phyloP scores from a whole-genome alignment of 192 early-diverging fungal species.

The Mortierella alpina region DNA sequence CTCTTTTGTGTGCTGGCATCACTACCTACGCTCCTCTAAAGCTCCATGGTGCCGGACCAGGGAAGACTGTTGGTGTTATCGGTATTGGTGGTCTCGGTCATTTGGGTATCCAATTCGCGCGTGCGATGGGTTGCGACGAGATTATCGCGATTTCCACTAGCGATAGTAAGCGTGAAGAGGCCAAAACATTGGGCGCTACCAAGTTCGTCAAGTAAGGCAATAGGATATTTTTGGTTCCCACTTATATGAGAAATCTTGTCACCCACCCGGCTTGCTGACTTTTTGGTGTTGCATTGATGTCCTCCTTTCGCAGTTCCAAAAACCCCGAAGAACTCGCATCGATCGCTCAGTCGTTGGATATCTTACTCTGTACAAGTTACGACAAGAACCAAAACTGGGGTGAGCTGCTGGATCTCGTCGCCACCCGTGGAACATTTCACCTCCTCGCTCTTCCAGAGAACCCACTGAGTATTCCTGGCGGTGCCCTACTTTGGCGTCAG shows the following conservation, averaged over 20 bases:
- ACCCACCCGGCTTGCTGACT: no score
- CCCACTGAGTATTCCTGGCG: slow-evolving; percentile 55
- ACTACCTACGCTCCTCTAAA: slow-evolving; percentile 78
- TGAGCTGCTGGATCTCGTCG: slow-evolving; percentile 59
- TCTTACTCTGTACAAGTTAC: slow-evolving; percentile 51
- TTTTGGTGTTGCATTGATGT: not conserved
- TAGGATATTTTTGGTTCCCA: not conserved
- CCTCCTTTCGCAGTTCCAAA: slow-evolving; percentile 11
- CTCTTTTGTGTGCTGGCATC: slow-evolving; percentile 87
- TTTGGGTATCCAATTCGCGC: slow-evolving; percentile 73
- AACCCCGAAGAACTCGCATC: slow-evolving; percentile 34
- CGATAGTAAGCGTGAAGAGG: slow-evolving; percentile 66
- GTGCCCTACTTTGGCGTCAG: slow-evolving; percentile 56
- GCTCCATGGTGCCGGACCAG: slow-evolving; percentile 56
- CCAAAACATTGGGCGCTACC: slow-evolving; percentile 68
- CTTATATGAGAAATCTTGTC: not conserved
- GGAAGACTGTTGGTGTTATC: slow-evolving; percentile 67
- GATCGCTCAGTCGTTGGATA: slow-evolving; percentile 40
- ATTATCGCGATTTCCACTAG: slow-evolving; percentile 70
- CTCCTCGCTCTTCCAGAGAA: slow-evolving; percentile 74
- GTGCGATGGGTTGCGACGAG: slow-evolving; percentile 60
- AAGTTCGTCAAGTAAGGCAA: slow-evolving; percentile 55
- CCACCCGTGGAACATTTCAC: slow-evolving; percentile 71
- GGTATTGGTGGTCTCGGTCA: slow-evolving; percentile 82
- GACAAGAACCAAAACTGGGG: slow-evolving; percentile 58